phyloP scores from a whole-genome alignment of 257 asterid genomes.

The Ligustrum vulgare region DNA sequence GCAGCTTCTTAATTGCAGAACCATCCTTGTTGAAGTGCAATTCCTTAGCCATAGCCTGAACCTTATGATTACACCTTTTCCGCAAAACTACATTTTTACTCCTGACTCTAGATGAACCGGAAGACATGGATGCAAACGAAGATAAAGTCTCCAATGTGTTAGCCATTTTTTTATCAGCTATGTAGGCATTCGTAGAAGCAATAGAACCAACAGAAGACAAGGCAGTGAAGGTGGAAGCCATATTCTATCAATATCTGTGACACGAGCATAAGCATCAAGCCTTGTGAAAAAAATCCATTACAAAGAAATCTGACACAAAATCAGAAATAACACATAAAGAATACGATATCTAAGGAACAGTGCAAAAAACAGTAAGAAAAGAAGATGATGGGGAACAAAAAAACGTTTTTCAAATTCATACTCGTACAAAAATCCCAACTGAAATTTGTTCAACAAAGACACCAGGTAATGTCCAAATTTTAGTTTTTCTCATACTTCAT shows the following conservation, averaged over 20 bases:
- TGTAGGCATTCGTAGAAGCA: conserved; percentile 4
- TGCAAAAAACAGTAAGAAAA: neutral
- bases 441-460: neutral
- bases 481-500: neutral
- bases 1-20: conserved; percentile 35
- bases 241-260: neutral
- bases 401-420: neutral
- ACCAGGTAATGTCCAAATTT: neutral
- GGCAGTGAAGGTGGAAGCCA: conserved; percentile 34
- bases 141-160: conserved; percentile 24
- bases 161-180: conserved; percentile 22
- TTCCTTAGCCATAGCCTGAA: conserved; percentile 37
- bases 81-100: conserved; percentile 25
- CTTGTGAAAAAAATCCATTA: neutral
- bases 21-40: conserved; percentile 39
- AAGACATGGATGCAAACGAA: conserved; percentile 30
- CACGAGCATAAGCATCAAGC: neutral
- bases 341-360: neutral
- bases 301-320: neutral
- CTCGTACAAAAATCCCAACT: neutral
- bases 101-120: conserved; percentile 19
- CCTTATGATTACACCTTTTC: conserved; percentile 21
- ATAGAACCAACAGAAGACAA: conserved; percentile 30
- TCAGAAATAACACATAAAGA: neutral
- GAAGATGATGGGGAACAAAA: neutral